These are phyloP conservation scores for Mortierella sp. DNA, from an alignment of 371 early-diverging fungal genomes.

Conservation along the genomic window DNA sequence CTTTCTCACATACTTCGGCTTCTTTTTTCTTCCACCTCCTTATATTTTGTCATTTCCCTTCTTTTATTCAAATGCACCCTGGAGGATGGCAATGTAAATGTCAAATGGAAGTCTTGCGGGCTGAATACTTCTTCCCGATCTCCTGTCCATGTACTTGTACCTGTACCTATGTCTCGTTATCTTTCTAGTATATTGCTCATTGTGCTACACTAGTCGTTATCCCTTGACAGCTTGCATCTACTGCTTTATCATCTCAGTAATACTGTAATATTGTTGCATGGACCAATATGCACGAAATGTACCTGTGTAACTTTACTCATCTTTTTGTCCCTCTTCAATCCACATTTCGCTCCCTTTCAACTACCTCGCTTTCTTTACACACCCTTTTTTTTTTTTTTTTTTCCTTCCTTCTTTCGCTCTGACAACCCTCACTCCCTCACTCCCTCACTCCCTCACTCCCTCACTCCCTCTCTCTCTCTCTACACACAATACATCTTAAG, in stretches of 20 bases:
- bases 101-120: not conserved
- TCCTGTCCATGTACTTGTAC: not conserved
- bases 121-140: conserved; percentile 5
- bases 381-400: not conserved
- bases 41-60: not conserved
- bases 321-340: not conserved
- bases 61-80: conserved; percentile 11
- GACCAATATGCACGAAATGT: not conserved
- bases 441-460: too few species aligned
- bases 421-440: too few species aligned
- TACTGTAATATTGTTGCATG: not conserved
- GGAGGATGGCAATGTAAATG: not conserved
- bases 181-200: not conserved
- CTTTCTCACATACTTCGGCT: not conserved
- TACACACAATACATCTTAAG: too few species aligned
- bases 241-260: not conserved
- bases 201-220: not conserved
- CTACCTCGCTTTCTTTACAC: conserved; percentile 11
- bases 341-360: not conserved
- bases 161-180: not conserved
- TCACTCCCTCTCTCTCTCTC: too few species aligned
- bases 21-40: not conserved
- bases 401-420: not conserved
- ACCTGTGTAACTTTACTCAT: not conserved
- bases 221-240: not conserved